A percentile compares a stretch with the other conserved stretches of the same genome.
phyloP scores from a whole-genome alignment of 192 early-diverging fungal genomes.

The Phlyctochytrium bullatum region DNA sequence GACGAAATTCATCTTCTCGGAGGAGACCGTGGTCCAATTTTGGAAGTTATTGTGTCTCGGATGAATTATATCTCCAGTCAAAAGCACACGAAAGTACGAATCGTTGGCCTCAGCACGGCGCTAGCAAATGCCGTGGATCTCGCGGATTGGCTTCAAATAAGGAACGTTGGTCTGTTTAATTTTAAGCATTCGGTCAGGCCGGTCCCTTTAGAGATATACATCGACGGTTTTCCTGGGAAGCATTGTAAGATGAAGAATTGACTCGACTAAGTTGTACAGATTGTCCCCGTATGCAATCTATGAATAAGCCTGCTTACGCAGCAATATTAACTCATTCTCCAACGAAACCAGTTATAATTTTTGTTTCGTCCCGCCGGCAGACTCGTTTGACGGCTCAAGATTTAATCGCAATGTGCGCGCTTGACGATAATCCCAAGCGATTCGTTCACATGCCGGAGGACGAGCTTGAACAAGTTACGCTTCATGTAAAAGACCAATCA shows the following conservation, averaged over 20 bases:
- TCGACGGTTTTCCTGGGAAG: constrained; percentile 94
- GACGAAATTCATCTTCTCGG: constrained; percentile 98
- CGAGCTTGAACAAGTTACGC: constrained; percentile 67
- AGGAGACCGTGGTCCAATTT: constrained; percentile 92
- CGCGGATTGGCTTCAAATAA: constrained; percentile 95
- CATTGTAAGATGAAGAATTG: constrained; percentile 54
- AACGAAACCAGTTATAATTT: constrained; percentile 90
- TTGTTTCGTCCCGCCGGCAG: constrained; percentile 97
- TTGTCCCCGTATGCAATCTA: constrained; percentile 96
- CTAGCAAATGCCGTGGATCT: constrained; percentile 95
- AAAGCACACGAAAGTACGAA: constrained; percentile 71
- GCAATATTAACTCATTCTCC: constrained; percentile 95
- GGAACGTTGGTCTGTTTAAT: constrained; percentile 85
- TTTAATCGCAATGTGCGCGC: constrained; percentile 86
- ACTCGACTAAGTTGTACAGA: constrained; percentile 26
- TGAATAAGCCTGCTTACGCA: constrained; percentile 96
- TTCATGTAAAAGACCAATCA: constrained; percentile 74
- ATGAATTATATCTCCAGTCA: constrained; percentile 96
- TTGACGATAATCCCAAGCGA: constrained; percentile 88
- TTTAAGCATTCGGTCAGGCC: constrained; percentile 97
- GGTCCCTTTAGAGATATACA: constrained; percentile 95
- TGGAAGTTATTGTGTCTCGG: constrained; percentile 96
- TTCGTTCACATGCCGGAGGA: constrained; percentile 86
- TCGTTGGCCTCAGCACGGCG: constrained; percentile 95
- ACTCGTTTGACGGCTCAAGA: constrained; percentile 96